Percentiles rank a stretch among this genome's conserved stretches.
phyloP scores from a whole-genome alignment of 2,329 filamentous ascomycete genomes.

The Scopulariopsis brevicaulis region DNA sequence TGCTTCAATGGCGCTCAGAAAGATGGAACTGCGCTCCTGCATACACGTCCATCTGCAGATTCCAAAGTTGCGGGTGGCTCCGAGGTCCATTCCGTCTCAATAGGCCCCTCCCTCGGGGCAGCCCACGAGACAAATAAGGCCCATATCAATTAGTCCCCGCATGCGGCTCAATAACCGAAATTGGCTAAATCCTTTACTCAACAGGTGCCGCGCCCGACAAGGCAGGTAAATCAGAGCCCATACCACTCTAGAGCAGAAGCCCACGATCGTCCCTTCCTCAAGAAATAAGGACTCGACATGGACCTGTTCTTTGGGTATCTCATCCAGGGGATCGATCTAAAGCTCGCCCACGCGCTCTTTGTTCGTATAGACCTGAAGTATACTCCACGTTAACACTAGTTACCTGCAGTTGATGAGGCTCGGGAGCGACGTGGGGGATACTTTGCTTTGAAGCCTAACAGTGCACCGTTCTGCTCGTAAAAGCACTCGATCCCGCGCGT shows the following conservation, averaged over 20 bases:
- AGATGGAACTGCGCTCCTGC: background rate
- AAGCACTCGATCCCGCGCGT: background rate
- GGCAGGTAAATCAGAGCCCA: background rate
- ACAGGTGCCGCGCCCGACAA: background rate
- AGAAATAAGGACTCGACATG: background rate
- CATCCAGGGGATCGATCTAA: background rate
- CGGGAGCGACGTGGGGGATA: background rate
- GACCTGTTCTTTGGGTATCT: background rate
- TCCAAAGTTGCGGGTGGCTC: background rate
- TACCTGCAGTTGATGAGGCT: background rate
- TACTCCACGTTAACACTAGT: background rate
- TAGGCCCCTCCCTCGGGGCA: background rate
- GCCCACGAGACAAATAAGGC: background rate
- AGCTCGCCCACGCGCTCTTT: background rate
- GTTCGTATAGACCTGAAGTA: background rate
- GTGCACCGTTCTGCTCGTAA: background rate
- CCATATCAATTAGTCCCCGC: background rate
- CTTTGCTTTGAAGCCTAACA: background rate
- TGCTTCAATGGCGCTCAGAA: too few species aligned
- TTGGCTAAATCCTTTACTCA: background rate
- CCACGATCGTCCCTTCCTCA: background rate
- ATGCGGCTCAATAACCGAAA: background rate
- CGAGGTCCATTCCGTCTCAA: background rate
- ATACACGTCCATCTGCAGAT: background rate
- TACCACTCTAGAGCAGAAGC: background rate